These are phyloP conservation scores for Microdochium nivale DNA, from an alignment of 2,329 filamentous ascomycete genomes.

Conservation along the genomic window DNA sequence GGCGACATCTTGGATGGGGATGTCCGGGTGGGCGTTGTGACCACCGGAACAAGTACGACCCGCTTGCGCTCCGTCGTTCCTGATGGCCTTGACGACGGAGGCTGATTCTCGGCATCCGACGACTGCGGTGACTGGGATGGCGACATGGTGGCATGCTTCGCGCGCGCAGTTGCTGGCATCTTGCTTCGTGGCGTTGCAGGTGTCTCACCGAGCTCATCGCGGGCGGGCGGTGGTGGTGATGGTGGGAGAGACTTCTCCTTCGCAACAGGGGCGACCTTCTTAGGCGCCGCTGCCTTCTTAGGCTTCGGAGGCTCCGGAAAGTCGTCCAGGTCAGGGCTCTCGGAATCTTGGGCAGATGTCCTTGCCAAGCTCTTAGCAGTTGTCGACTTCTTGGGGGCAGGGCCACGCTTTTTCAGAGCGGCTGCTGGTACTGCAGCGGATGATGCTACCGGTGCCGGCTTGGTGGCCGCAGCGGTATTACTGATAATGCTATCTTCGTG, in stretches of 20 bases:
- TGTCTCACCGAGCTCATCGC: constrained; percentile 11
- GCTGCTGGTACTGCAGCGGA: neutral
- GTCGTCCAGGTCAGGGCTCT: neutral
- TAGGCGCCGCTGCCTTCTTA: constrained; percentile 4
- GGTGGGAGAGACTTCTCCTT: constrained; percentile 16
- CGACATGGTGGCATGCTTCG: constrained; percentile 45
- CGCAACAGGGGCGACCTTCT: constrained; percentile 17
- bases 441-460: constrained; percentile 14
- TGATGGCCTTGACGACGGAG: constrained; percentile 57
- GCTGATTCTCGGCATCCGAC: constrained; percentile 73
- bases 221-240: constrained; percentile 18
- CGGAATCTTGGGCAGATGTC: constrained; percentile 1
- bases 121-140: constrained; percentile 65
- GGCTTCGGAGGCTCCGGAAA: neutral
- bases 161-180: constrained; percentile 35
- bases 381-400: constrained; percentile 19
- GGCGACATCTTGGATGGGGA: constrained; percentile 38
- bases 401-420: constrained; percentile 22
- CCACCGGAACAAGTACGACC: constrained; percentile 34
- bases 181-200: constrained; percentile 34
- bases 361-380: neutral
- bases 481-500: constrained; percentile 31
- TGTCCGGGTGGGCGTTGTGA: constrained; percentile 36
- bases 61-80: constrained; percentile 36
- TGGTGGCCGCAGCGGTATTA: constrained; percentile 32